Base-by-base conservation (phyloP, 225 moss, liverwort and hornwort species). In the Polytrichum formosum region DNA sequence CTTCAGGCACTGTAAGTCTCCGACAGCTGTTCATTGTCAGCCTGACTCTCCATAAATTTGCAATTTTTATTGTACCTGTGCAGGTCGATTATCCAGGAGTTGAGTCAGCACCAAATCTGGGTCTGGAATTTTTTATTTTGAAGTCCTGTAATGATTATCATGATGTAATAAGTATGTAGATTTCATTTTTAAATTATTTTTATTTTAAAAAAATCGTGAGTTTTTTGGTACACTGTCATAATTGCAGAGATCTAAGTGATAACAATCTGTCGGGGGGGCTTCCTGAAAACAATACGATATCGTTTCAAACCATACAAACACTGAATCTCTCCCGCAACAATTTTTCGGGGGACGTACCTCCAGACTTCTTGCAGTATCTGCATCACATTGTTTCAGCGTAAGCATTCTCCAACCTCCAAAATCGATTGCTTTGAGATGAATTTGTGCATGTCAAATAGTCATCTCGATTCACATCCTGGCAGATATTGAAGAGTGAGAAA, bases 241-340 rank as follows among this genome's bases (percentile, higher is more conserved):
- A 65, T 26, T 79, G 76, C 76, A 83, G 79, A 68, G 83, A 83
- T 55, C 61, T 83, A 67, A 79, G 83, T 73, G 65, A 65, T 68
- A 83, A 83, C 70, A 64, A 77, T 35, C 65, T 83, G 19, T 64
- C 59, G 1, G 83, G 83, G 22, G 10, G 13, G 6, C 71, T 83
- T 76, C 79, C 79, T 60, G 46, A 63, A 13, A 83, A 83, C 53
- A 26, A 74, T 5, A 55, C 35, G 54, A 58, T 65, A 9, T 83
- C 79, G 26, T 83, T 67, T 71, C 79, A 79, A 20, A 83, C 79
- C 22, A 64, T 83, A 56, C 83, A 83, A 74, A 77, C 83, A 26
- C 60, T 83, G 68, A 83, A 83, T 61, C 21, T 83, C 35, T 83
- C 79, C 21, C 68, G 56, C n/a, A 83, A 83, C 68, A 63, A 20